Base-by-base conservation (phyloP, 2,329 filamentous ascomycete genomes). In the Ophiostoma australiae region DNA sequence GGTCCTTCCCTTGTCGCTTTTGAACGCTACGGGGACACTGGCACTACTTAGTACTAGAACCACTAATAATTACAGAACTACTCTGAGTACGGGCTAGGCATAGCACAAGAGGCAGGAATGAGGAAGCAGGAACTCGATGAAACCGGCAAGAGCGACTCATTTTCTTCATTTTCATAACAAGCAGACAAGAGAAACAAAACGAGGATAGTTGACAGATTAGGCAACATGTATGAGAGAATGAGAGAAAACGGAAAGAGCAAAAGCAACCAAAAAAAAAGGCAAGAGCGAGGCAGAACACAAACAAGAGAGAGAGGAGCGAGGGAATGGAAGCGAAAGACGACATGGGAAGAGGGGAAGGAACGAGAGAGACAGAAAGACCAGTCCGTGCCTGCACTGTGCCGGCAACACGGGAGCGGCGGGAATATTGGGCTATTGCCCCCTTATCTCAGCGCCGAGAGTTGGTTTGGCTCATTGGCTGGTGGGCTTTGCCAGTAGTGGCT, bases 261-360 rank as follows among this genome's bases (percentile, higher is more conserved):
- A 44, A 37, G 31, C 17, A 63, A 23, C 4, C 20, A 41, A 17
- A 17, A 15, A 11, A 61, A 27, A 33, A 17, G 58, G 58, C 6
- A 63, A 27, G 13, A 63, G 37, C 8, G 8, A 44, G 20, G 33
- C 13, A 61, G 48, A 44, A 55, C 15, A 7, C n/a, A 7, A 35
- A 6, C n/a, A 31, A 11, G 63, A 23, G 37, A 23, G n/a, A 31
- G 37, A 35, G 41, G 63, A 70, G 23, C 11, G 27, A 15, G 2
- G 23, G 4, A 69, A n/a, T n/a, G n/a, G n/a, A 69, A 20, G 44
- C 44, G 31, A 41, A 58, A 58, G 23, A 55, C 20, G 48, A 23
- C 48, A 23, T 48, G n/a, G 17, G 10, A 31, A 52, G 67, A 69
- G 52, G 69, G 63, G 63, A 66, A 63, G n/a, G 58, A 63, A 10